Conservation (phyloP, 2,329 filamentous ascomycete genomes). For the Colletotrichum salicis region DNA sequence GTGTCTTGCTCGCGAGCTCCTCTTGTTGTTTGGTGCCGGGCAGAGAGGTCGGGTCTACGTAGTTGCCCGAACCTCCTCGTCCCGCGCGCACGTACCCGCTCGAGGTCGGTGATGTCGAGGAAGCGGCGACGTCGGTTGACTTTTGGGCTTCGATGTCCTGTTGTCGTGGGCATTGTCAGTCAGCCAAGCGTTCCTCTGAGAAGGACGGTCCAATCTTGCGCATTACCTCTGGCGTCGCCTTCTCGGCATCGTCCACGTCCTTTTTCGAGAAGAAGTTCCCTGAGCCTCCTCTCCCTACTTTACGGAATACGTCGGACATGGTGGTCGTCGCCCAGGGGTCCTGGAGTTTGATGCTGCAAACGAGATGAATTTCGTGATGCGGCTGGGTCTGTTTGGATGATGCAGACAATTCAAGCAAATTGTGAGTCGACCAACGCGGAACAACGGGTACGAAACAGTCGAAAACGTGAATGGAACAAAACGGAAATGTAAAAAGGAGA, state of each 20-base stretch:
- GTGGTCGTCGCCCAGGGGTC: background rate
- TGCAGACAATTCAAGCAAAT: background rate
- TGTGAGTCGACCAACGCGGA: background rate
- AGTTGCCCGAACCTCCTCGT: slow-evolving; percentile 73
- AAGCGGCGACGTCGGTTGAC: slow-evolving; percentile 29
- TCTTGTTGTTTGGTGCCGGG: slow-evolving; percentile 47
- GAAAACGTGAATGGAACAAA: background rate
- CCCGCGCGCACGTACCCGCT: slow-evolving; percentile 55
- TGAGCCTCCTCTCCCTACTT: slow-evolving; percentile 70
- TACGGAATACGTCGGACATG: slow-evolving; percentile 57
- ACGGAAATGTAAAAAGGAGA: background rate
- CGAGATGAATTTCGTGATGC: background rate
- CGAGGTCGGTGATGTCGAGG: slow-evolving; percentile 37
- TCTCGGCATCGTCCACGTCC: slow-evolving; percentile 58
- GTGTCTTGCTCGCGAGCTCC: slow-evolving; percentile 47
- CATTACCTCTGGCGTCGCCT: slow-evolving; percentile 38
- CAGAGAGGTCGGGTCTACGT: slow-evolving; percentile 51
- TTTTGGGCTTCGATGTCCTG: slow-evolving; percentile 49
- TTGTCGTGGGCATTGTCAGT: slow-evolving; percentile 3
- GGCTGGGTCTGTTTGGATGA: background rate
- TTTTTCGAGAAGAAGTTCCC: slow-evolving; percentile 70
- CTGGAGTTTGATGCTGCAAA: background rate
- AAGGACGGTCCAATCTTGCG: background rate
- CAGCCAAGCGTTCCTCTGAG: background rate
- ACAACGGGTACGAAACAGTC: background rate